These are phyloP conservation scores for Aspergillus fumigatiaffinis DNA, from an alignment of 2,329 filamentous ascomycete species.

Conservation along the genomic window DNA sequence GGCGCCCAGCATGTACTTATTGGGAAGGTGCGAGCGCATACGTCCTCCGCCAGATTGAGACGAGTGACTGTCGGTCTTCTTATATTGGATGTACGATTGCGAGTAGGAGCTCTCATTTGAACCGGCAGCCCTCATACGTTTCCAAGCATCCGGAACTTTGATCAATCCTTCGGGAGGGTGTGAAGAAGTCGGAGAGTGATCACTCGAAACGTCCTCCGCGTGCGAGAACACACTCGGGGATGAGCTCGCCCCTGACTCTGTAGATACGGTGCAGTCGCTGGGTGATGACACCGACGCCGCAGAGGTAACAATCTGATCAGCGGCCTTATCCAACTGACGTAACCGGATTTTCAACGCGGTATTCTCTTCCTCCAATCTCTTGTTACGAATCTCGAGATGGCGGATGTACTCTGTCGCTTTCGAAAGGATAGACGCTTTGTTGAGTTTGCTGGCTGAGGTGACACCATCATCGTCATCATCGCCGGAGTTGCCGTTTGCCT, in stretches of 20 bases:
- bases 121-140: slow-evolving; percentile 37
- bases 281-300: slow-evolving; percentile 39
- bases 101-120: slow-evolving; percentile 32
- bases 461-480: slow-evolving; percentile 79
- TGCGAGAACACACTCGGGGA: slow-evolving; percentile 42
- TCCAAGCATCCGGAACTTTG: slow-evolving; percentile 42
- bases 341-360: slow-evolving; percentile 72
- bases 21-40: slow-evolving; percentile 50
- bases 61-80: slow-evolving; percentile 17
- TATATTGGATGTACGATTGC: slow-evolving; percentile 37
- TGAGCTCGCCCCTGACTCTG: slow-evolving; percentile 32
- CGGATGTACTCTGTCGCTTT: slow-evolving; percentile 96
- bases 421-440: slow-evolving; percentile 93
- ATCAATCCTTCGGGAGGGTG: slow-evolving; percentile 42
- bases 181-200: slow-evolving; percentile 26
- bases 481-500: slow-evolving; percentile 31
- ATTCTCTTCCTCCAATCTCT: slow-evolving; percentile 77
- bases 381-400: slow-evolving; percentile 88
- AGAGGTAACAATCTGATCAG: slow-evolving; percentile 39
- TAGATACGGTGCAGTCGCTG: slow-evolving; percentile 36
- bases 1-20: slow-evolving; percentile 88
- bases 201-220: slow-evolving; percentile 32
- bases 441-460: slow-evolving; percentile 86
- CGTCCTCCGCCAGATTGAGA: slow-evolving; percentile 43
- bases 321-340: slow-evolving; percentile 68